Percentiles rank a stretch among this genome's conserved stretches.
These are phyloP conservation scores for Termitomyces heimii DNA, from an alignment of 768 basidiomycete species.

Conservation along the genomic window DNA sequence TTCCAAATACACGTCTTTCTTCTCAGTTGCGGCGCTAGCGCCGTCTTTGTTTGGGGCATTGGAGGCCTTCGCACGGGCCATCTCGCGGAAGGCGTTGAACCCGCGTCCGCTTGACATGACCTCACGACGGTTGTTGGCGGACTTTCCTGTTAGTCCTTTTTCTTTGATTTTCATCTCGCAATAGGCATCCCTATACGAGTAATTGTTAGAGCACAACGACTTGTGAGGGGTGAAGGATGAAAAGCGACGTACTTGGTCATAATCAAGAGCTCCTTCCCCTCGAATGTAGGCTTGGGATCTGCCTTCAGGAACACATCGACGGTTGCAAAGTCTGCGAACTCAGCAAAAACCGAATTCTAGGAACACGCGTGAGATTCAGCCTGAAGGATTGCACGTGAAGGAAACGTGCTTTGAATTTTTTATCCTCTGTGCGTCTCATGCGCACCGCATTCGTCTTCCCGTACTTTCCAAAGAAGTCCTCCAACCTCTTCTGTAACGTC, in stretches of 20 bases:
- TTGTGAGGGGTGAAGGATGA: neutral
- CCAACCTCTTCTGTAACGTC: constrained; percentile 65
- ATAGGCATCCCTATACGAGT: constrained; percentile 80
- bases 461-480: constrained; percentile 74
- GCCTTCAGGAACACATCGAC: constrained; percentile 74
- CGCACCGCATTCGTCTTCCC: constrained; percentile 78
- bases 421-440: constrained; percentile 80
- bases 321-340: constrained; percentile 68
- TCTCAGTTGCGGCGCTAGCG: constrained; percentile 19
- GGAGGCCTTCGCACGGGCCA: constrained; percentile 33
- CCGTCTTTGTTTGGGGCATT: constrained; percentile 16
- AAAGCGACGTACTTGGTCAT: constrained; percentile 74
- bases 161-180: constrained; percentile 96
- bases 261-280: constrained; percentile 67
- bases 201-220: too few relatives aligned
- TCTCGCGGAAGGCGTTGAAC: constrained; percentile 80
- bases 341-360: constrained; percentile 89
- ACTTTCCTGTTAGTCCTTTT: constrained; percentile 78
- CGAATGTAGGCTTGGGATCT: constrained; percentile 77
- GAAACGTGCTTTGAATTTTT: constrained; percentile 75
- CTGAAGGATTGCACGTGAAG: neutral
- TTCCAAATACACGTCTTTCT: constrained; percentile 64
- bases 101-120: constrained; percentile 44
- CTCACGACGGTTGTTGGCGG: constrained; percentile 55
- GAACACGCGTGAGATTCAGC: neutral